Base-by-base conservation (phyloP, 768 basidiomycete species). In the Leucocoprinus leucothites region DNA sequence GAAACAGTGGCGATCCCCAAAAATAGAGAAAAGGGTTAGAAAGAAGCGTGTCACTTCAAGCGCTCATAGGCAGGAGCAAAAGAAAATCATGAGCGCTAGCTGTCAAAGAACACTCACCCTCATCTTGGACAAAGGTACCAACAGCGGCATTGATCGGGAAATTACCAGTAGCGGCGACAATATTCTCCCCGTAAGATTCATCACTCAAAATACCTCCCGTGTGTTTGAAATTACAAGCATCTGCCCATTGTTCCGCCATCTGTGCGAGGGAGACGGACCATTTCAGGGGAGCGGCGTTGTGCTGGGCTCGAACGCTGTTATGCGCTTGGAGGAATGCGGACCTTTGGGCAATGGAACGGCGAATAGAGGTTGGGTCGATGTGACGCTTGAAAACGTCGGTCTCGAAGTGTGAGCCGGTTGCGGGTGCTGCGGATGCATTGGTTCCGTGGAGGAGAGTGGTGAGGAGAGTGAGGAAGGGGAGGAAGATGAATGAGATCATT, bases 101-200 rank as follows among this genome's bases (percentile, higher is more conserved):
- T 38, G 38, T n/a, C 4, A 38, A 24, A n/a, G 44, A 38, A 31
- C 26, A 65, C 78, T 51, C 59, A 83, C 85, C 62, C 62, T 68
- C 58, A 57, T 84, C 85, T 48, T 65, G 58, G n/a, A 74, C 60
- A 58, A 87, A 86, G 56, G 75, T 71, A 2, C 58, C 58, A 35
- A 86, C 67, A 34, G 80, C 78, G 58, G 68, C 64, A 11, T 43
- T 11, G 57, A 77, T 67, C 41, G 73, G 59, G 58, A 82, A 82
- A 26, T 65, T 48, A 19, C 80, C 80, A 1, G 80, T 80, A 24
- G 75, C 83, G 43, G 79, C 80, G 41, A 76, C 78, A 28, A 85
- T 71, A 63, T 80, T 82, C 63, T 85, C 80, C 40, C 81, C 80
- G 58, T 81, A 82, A 3, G 70, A 69, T 9, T 64, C 65, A 49